Conservation (phyloP, 129 eudicot genomes). For the Flaveria robusta region DNA sequence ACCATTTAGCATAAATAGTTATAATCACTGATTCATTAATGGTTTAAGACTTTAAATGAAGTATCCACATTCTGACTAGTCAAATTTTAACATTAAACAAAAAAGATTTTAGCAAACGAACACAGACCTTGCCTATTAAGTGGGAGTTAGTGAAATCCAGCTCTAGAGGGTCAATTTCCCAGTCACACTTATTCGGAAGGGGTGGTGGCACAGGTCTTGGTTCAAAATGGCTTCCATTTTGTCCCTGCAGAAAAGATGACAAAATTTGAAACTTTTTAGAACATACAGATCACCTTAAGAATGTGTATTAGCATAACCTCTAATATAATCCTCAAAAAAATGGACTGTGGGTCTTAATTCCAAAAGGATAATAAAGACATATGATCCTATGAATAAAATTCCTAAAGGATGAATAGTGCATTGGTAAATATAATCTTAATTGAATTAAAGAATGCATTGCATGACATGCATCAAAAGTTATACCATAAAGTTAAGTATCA, state of each 20-base stretch:
- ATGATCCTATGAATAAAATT: not conserved
- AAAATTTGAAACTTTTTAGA: slow-evolving; percentile 16
- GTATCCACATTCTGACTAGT: slow-evolving; percentile 2
- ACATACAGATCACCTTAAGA: slow-evolving; percentile 10
- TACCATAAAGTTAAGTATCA: slow-evolving; percentile 6
- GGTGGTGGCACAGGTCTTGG: slow-evolving; percentile 97
- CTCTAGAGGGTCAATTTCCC: slow-evolving; percentile 95
- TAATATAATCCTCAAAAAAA: not conserved
- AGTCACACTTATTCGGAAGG: slow-evolving; percentile 89
- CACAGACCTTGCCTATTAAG: slow-evolving; percentile 82
- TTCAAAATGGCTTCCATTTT: slow-evolving; percentile 98
- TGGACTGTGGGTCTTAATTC: not conserved
- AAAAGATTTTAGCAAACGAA: slow-evolving; percentile 27
- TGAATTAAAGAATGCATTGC: not conserved
- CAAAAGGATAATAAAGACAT: not conserved
- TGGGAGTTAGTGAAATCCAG: slow-evolving; percentile 78
- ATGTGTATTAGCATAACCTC: not conserved
- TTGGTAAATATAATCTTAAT: not conserved
- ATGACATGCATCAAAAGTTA: slow-evolving; percentile 3
- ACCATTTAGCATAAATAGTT: slow-evolving; percentile 25
- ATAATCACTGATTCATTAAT: not conserved
- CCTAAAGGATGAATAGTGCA: not conserved
- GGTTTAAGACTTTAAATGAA: not conserved
- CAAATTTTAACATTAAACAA: slow-evolving; percentile 5
- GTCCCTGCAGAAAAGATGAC: slow-evolving; percentile 63